These are phyloP conservation scores for Copromyces sp. DNA, from an alignment of 495 filamentous ascomycete genomes.

Conservation along the genomic window DNA sequence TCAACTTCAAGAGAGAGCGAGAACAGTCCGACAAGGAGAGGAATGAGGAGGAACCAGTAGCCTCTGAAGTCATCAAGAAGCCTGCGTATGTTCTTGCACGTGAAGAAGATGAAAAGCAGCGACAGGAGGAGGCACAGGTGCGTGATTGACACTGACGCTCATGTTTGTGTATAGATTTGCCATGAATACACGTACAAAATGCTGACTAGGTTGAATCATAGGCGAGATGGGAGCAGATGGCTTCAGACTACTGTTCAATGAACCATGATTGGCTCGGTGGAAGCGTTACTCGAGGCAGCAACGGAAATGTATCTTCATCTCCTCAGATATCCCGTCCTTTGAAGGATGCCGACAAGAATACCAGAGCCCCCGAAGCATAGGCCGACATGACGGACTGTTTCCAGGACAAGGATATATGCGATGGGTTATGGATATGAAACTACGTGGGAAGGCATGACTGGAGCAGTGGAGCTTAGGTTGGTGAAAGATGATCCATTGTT, in stretches of 20 bases:
- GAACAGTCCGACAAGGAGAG: too few relatives aligned
- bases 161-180: not conserved
- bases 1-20: too few relatives aligned
- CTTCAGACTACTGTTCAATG: not conserved
- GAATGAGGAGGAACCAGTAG: too few relatives aligned
- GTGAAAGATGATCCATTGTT: not conserved
- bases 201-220: not conserved
- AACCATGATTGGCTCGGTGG: not conserved
- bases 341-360: not conserved
- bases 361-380: not conserved
- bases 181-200: not conserved
- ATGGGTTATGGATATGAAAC: not conserved
- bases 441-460: not conserved
- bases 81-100: too few relatives aligned
- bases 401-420: not conserved
- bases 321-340: too few relatives aligned
- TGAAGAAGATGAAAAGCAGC: too few relatives aligned
- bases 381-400: not conserved
- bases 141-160: not conserved
- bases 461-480: not conserved
- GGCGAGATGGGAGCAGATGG: not conserved
- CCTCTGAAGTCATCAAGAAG: too few relatives aligned
- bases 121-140: not conserved
- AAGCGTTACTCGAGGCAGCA: not conserved
- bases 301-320: not conserved